Conservation (phyloP, 2,329 filamentous ascomycete species). For the Mollisia scopiformis region DNA sequence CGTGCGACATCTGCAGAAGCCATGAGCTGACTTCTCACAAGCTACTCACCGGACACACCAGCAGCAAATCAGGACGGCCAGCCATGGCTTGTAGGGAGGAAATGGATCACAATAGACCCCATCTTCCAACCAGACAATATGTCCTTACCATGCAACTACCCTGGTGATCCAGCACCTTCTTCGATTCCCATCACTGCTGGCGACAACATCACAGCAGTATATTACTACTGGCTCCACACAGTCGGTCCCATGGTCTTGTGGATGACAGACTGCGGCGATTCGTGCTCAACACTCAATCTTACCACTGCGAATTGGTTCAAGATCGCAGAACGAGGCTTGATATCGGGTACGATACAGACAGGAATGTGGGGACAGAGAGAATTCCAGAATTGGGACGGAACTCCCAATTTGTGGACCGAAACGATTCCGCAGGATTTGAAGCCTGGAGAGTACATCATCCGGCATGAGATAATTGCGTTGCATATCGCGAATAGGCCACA, state of each 20-base stretch:
- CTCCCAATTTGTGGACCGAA: constrained; percentile 45
- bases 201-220: constrained; percentile 23
- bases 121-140: constrained; percentile 17
- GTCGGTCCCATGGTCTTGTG: constrained; percentile 22
- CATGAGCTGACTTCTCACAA: background rate
- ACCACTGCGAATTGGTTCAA: constrained; percentile 19
- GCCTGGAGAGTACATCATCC: constrained; percentile 22
- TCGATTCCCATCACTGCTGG: constrained; percentile 22
- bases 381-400: constrained; percentile 20
- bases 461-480: constrained; percentile 27
- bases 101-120: constrained; percentile 22
- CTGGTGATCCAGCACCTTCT: constrained; percentile 18
- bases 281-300: constrained; percentile 18
- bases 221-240: constrained; percentile 25
- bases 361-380: constrained; percentile 19
- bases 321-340: constrained; percentile 16
- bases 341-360: constrained; percentile 17
- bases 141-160: constrained; percentile 17
- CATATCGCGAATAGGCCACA: constrained; percentile 26
- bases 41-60: constrained; percentile 15
- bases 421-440: constrained; percentile 51
- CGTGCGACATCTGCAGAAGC: no score
- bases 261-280: constrained; percentile 19
- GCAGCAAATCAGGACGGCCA: constrained; percentile 12
- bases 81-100: constrained; percentile 21